Base-by-base conservation (phyloP, 2,329 filamentous ascomycete species). In the Fusarium udum region DNA sequence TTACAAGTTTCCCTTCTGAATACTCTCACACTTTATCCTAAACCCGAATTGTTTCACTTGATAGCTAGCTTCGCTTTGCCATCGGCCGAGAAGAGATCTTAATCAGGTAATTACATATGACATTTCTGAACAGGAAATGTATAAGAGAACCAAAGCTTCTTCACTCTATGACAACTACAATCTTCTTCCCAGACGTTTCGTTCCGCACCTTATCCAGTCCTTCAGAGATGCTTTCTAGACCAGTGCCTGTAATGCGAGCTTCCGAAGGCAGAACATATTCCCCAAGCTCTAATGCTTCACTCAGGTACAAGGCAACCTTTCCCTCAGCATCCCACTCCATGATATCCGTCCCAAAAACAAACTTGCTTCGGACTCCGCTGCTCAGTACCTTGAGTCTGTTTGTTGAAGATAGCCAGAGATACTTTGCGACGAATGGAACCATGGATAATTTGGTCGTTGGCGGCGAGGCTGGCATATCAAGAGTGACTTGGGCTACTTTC, bases 361-460 rank as follows among this genome's bases (percentile, higher is more conserved):
- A 67, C 13, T 67, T 67, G 40, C 63, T 53, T 15, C 31, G 40
- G 0, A 67, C 46, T 5, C 65, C 63, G 31, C 45, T 67, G 1
- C 6, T 53, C 3, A 42, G 0, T 13, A 67, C 63, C 13, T 67
- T 67, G 1, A 67, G 20, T 3, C 26, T 48, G 10, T 26, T 67
- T 9, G 53, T 13, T 5, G 53, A 48, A 0, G 64, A n/a, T 2
- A 67, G 9, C 63, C 65, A 67, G 1, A 67, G 11, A n/a, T 67
- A 67, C 15, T 61, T 67, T 12, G 40, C 63, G 6, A 67, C 63
- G 4, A 67, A 67, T 0, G 63, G 63, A 2, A 67, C 4, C 65
- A 67, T 61, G 1, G 65, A 61, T 7, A 61, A 4, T 2, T 42
- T 67, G 4, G 10, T 48, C 3, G 55, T 61, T 24, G 63, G 65